Conservation (phyloP, 106 monocot genomes). For the Xerophyta viscosa region DNA sequence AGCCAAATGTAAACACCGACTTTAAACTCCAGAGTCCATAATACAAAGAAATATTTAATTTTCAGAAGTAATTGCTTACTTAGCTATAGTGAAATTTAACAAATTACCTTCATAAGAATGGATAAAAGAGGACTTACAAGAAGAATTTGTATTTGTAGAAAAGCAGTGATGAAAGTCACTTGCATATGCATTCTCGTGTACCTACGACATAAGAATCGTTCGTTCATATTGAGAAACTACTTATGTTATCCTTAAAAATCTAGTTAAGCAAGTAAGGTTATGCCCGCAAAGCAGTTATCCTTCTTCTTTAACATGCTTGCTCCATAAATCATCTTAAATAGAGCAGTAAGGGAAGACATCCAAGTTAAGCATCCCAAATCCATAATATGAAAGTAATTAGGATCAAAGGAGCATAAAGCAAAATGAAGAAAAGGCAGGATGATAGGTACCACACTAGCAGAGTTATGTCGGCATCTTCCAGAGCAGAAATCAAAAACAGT, state of each 20-base stretch:
- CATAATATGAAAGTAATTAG: too few relatives aligned
- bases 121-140: constrained; percentile 28
- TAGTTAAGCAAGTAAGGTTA: not conserved
- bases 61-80: too few relatives aligned
- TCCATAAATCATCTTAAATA: too few relatives aligned
- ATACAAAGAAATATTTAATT: not conserved
- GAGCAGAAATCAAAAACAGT: constrained; percentile 84
- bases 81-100: too few relatives aligned
- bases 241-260: not conserved
- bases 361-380: too few relatives aligned
- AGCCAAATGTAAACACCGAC: too few relatives aligned
- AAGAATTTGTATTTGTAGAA: constrained; percentile 53
- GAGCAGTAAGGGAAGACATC: too few relatives aligned
- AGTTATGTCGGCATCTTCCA: constrained; percentile 97
- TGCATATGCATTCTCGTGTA: constrained; percentile 95
- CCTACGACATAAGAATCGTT: constrained; percentile 29
- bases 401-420: too few relatives aligned
- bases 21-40: not conserved
- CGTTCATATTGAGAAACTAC: too few relatives aligned
- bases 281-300: too few relatives aligned
- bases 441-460: constrained; percentile 81
- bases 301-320: too few relatives aligned
- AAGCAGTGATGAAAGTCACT: constrained; percentile 94
- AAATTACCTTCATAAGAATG: too few relatives aligned
- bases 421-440: constrained; percentile 2